phyloP scores from a whole-genome alignment of 495 filamentous ascomycete genomes.

The Staphylotrichum longicolle region DNA sequence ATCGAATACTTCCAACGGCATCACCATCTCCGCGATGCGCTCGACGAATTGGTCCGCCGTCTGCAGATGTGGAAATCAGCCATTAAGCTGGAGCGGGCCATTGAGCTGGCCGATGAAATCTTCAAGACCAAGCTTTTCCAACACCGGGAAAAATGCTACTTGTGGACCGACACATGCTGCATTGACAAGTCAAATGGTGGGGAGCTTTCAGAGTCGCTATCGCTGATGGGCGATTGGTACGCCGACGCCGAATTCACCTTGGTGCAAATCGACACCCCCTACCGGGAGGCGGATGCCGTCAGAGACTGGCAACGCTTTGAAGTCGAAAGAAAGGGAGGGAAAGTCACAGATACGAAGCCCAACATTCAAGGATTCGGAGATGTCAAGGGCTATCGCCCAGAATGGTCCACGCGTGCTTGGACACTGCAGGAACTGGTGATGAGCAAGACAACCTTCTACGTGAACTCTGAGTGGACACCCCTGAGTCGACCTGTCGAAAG shows the following conservation, averaged over 20 bases:
- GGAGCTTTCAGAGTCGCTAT: conserved; percentile 44
- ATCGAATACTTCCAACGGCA: conserved; percentile 33
- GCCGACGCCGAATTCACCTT: conserved; percentile 47
- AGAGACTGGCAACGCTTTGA: conserved; percentile 34
- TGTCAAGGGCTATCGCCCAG: conserved; percentile 26
- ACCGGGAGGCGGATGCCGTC: conserved; percentile 22
- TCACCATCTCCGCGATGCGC: conserved; percentile 33
- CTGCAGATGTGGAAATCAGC: conserved; percentile 42
- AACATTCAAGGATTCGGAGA: conserved; percentile 28
- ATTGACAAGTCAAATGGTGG: conserved; percentile 45
- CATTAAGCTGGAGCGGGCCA: conserved; percentile 39
- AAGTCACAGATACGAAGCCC: not conserved
- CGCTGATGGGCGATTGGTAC: conserved; percentile 53
- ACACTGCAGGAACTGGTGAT: conserved; percentile 51
- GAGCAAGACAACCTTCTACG: conserved; percentile 48
- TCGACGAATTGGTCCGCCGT: conserved; percentile 37
- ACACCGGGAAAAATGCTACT: conserved; percentile 38
- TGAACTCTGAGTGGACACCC: conserved; percentile 41
- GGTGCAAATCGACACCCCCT: conserved; percentile 45
- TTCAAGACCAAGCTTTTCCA: conserved; percentile 40
- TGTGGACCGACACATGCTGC: conserved; percentile 52
- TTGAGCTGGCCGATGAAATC: conserved; percentile 35
- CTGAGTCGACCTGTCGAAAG: conserved; percentile 39
- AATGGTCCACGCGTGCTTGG: conserved; percentile 48
- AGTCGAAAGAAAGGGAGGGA: conserved; percentile 1